Evolutionary conservation across 441 rosid genomes (phyloP), one percentile per base, ranked within the genome.

Genomic region (Gossypium davidsonii): DNA sequence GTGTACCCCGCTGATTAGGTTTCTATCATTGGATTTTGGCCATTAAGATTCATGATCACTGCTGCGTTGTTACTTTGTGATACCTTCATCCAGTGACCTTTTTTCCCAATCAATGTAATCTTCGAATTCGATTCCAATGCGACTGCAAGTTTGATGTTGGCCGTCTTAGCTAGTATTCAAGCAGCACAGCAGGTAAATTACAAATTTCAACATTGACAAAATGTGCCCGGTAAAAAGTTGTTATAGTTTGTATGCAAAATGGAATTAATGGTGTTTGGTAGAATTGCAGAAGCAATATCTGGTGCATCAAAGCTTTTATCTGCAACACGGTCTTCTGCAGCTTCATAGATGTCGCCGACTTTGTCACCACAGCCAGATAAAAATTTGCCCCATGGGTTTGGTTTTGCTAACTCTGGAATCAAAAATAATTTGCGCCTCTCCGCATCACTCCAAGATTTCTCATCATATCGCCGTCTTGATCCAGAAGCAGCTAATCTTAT

Each of bases 371-470:
- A 81, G 59, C 71, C 73, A 53, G 80, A 73, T 57, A 87, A 78
- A 39, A 77, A 81, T 23, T 63, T 14, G n/a, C 80, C 81, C 72
- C 78, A 79, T 71, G 72, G 79, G 3, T 82, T 77, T 74, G 74
- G 75, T 76, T 79, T 81, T 70, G 72, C 78, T n/a, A 83, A 79
- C 70, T 71, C 82, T 71, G 92, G 84, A 34, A 76, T 58, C 7
- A 88, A 88, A 79, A 87, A 84, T 59, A 83, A 74, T 80, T 63
- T 95, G 82, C 84, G 91, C 61, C 92, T 83, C 25, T 88, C 99
- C 1, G 82, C 98, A 0, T 94, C 99, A 57, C 97, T 95, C 48
- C 99, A 92, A 78, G 99, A 95, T 77, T 88, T 95, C 70, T 82
- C 99, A 42, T 76, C 88, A 0, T 90, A 88, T 74, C 75, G 67